Evolutionary conservation across 148 eudicot genomes (phyloP), one percentile per base, ranked within the genome.

Genomic region (Gaultheria prostrata): DNA sequence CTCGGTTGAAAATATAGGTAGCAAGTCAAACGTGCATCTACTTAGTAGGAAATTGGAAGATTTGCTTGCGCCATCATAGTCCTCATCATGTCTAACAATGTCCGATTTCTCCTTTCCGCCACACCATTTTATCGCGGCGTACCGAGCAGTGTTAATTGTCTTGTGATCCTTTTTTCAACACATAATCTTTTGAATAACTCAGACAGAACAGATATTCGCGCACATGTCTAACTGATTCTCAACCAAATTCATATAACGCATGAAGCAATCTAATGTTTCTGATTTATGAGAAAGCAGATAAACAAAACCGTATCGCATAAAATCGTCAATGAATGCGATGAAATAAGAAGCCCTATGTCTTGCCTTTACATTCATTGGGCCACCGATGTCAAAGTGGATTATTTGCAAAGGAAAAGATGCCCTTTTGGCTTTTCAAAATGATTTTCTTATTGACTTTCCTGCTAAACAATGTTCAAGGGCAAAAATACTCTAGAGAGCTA

Each of bases 281-380:
- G 4, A 78, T 65, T 51, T 78, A 53, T 56, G 43, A 20, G 46
- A 51, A 46, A 78, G 26, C 45, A 78, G 48, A 24, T 45, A 74
- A 24, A 43, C 46, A 43, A 39, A 21, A 39, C 51, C 51, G 15
- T 39, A 74, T 26, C 32, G n/a, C n/a, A n/a, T n/a, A n/a, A n/a
- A n/a, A n/a, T n/a, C n/a, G n/a, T n/a, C n/a, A n/a, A n/a, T n/a
- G 3, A 78, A 49, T 51, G 63, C 54, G 46, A 78, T 51, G 59
- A 78, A 78, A 15, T 77, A 77, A 8, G 61, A 26, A 9, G 7
- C 20, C 1, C 33, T 35, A 77, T 77, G 61, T 26, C 59, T 77
- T 24, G 28, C 80, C 32, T 13, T 77, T 18, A 77, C 35, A 77
- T 77, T 77, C 61, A 49, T 49, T 20, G 61, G 80, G 61, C 80